A percentile compares a stretch with the other conserved stretches of the same genome.
Evolutionary conservation across 768 basidiomycete species (phyloP).

Genomic region (Suillus spraguei): DNA sequence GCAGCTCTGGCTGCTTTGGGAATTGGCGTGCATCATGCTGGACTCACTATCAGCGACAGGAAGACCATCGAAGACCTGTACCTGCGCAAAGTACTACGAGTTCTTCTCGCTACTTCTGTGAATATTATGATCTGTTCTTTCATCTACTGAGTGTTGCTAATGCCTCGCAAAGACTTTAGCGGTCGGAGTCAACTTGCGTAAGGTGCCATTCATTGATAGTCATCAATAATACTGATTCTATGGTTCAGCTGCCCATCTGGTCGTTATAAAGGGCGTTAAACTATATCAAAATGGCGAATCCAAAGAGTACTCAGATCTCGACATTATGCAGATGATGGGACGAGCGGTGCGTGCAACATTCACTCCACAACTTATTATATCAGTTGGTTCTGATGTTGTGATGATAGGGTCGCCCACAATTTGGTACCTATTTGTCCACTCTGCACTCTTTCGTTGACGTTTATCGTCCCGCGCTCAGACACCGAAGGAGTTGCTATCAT

Average conservation of each 20-base stretch:
- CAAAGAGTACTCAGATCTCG: conserved; percentile 88
- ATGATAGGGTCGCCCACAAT: conserved; percentile 83
- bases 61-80: conserved; percentile 74
- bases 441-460: conserved; percentile 7
- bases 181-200: conserved; percentile 94
- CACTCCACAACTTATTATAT: background rate
- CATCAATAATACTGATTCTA: conserved; percentile 3
- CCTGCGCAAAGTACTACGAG: conserved; percentile 57
- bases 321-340: conserved; percentile 96
- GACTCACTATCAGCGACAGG: conserved; percentile 74
- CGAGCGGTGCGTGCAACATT: conserved; percentile 63
- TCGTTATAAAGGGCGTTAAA: conserved; percentile 90
- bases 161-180: conserved; percentile 74
- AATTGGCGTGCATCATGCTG: conserved; percentile 93
- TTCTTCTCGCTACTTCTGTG: conserved; percentile 86
- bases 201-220: conserved; percentile 26
- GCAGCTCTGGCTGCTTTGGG: conserved; percentile 70
- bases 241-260: conserved; percentile 81
- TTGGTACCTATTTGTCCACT: conserved; percentile 48
- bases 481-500: conserved; percentile 84
- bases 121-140: conserved; percentile 24
- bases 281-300: conserved; percentile 70
- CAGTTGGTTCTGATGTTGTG: conserved; percentile 5
- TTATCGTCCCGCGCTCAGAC: conserved; percentile 46
- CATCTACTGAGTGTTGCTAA: conserved; percentile 11